Conservation (phyloP, 108 stramenopile genomes). For the Nannochloropsis gaditana region DNA sequence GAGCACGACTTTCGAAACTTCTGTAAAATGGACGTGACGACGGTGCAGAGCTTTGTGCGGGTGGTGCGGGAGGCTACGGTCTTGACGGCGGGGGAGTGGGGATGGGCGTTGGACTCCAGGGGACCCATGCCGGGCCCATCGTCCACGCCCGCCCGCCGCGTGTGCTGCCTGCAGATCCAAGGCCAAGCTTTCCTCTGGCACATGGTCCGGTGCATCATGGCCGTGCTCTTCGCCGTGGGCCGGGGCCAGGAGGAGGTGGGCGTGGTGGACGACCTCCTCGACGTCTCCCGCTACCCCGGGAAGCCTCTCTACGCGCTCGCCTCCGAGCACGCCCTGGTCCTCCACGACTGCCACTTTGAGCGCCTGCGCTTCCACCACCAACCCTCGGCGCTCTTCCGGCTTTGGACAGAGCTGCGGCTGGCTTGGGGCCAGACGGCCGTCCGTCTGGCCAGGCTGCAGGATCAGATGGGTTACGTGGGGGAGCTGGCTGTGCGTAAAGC, state of each 20-base stretch:
- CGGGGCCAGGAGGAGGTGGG: conserved; percentile 65
- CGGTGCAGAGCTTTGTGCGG: conserved; percentile 36
- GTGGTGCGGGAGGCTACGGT: not conserved
- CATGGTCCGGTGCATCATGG: conserved; percentile 88
- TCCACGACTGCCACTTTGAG: conserved; percentile 66
- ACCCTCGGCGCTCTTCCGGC: not conserved
- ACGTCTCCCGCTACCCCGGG: conserved; percentile 66
- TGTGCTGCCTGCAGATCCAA: conserved; percentile 64
- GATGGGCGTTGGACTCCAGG: not conserved
- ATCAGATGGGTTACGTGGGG: conserved; percentile 24
- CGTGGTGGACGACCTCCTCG: conserved; percentile 68
- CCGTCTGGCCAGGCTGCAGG: not conserved
- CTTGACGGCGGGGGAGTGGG: not conserved
- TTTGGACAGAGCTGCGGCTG: conserved; percentile 21
- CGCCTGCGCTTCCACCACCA: conserved; percentile 57
- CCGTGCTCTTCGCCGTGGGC: conserved; percentile 77
- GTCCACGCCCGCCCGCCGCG: conserved; percentile 41
- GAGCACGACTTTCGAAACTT: conserved; percentile 96
- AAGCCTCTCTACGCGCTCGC: conserved; percentile 85
- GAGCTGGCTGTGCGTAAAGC: not conserved
- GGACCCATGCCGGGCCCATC: not conserved
- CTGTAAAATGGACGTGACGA: conserved; percentile 84
- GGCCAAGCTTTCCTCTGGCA: conserved; percentile 95
- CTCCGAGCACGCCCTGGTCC: conserved; percentile 68
- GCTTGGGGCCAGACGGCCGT: not conserved